Base-by-base conservation (phyloP, 2,329 filamentous ascomycete species). In the Aureobasidium leucospermi region DNA sequence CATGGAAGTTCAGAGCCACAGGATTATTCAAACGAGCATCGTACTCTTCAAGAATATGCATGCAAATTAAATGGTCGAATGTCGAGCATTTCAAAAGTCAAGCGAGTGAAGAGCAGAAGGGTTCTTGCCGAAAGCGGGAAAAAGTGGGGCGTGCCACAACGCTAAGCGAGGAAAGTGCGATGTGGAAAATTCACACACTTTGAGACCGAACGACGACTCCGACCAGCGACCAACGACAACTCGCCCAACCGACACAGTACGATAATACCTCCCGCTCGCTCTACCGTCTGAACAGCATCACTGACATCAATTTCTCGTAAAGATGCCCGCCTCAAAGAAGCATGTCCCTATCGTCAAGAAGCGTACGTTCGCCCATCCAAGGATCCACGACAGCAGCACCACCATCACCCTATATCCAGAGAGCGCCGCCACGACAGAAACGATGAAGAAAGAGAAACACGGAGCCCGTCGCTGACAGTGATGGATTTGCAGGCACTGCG, bases 301-400 rank as follows among this genome's bases (percentile, higher is more conserved):
- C 45, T 52, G 19, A 55, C 36, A 15, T 53, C 42, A 19, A 49
- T 42, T 61, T 47, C n/a, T 52, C 38, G 42, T 61, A 62, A 68
- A 93, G 92, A 97, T 97, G 94, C 91, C 93, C 85, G 85, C 92
- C 88, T 89, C 93, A 81, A 96, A 95, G 89, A 95, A 96, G 85
- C 94, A 97, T 82, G 86, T 97, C 77, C 88, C 92, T 75, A 99
- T 99, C 85, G 90, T 99, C 77, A 99, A 99, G 90, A 99, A 99
- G 91, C 91, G 91, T 96, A 93, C 76, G 90, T 91, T 74, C 69
- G 90, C 91, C 74, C 69, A 29, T 61, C 56, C 61, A n/a, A 29
- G 38, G 46, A 46, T n/a, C 48, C n/a, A 38, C 47, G 36, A 58
- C 47, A n/a, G 45, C 45, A 23, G 13, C 56, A 23, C 46, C 56